A percentile compares a stretch with the other conserved stretches of the same genome.
These are phyloP conservation scores for Grosmannia huntii DNA, from an alignment of 2,329 filamentous ascomycete genomes.

Conservation along the genomic window DNA sequence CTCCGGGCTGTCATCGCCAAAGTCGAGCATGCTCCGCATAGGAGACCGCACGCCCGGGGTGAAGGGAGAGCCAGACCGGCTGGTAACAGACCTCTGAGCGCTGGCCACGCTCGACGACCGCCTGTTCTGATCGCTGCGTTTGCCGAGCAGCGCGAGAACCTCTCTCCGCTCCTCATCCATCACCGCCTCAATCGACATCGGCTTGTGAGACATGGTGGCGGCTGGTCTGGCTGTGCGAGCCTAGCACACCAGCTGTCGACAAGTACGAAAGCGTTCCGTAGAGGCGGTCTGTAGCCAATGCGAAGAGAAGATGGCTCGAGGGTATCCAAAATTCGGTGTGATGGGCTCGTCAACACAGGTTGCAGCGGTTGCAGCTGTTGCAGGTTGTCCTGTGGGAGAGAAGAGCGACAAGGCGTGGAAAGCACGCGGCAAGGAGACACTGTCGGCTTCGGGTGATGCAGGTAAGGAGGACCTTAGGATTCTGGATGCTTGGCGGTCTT, in stretches of 20 bases:
- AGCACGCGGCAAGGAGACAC: not conserved
- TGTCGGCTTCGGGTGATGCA: not conserved
- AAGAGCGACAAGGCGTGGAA: not conserved
- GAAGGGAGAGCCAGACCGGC: conserved; percentile 40
- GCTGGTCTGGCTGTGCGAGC: not conserved
- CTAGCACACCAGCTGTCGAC: too few relatives aligned
- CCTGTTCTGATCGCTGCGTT: not conserved
- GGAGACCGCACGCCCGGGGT: conserved; percentile 45
- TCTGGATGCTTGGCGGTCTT: not conserved
- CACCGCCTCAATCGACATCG: conserved; percentile 65
- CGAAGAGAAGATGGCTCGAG: not conserved
- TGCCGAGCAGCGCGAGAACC: conserved; percentile 52
- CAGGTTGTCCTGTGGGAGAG: not conserved
- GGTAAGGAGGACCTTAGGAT: not conserved
- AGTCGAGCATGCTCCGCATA: conserved; percentile 51
- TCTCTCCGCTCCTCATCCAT: conserved; percentile 67
- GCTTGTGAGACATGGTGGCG: conserved; percentile 22
- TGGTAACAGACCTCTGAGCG: conserved; percentile 11
- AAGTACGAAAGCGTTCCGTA: not conserved
- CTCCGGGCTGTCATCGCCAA: conserved; percentile 29
- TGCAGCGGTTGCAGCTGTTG: not conserved
- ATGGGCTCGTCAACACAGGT: not conserved
- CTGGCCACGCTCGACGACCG: conserved; percentile 12
- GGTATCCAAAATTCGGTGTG: not conserved
- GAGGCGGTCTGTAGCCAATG: too few relatives aligned